Conservation (phyloP, 2,329 filamentous ascomycete genomes). For the Xylariaceae sp. region DNA sequence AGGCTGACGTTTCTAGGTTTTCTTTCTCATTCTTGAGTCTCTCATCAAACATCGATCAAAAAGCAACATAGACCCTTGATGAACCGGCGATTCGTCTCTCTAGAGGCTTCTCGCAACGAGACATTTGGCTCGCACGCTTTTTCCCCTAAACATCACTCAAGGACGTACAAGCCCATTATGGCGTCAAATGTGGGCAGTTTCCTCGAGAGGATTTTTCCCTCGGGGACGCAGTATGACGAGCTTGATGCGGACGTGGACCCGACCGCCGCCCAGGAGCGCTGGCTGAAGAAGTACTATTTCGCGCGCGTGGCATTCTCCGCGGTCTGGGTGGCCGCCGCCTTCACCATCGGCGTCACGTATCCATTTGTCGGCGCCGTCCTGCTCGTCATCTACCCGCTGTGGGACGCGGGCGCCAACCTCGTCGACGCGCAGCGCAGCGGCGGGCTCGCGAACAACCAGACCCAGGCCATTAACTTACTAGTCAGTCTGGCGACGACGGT, state of each 20-base stretch:
- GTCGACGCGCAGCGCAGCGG: slow-evolving; percentile 28
- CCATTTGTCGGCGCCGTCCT: slow-evolving; percentile 21
- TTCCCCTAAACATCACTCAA: slow-evolving; percentile 17
- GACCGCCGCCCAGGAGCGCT: slow-evolving; percentile 20
- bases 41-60: neutral
- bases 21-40: neutral
- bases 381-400: slow-evolving; percentile 29
- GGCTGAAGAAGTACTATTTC: slow-evolving; percentile 32
- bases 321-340: slow-evolving; percentile 24
- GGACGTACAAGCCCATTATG: slow-evolving; percentile 16
- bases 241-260: slow-evolving; percentile 21
- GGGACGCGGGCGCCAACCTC: slow-evolving; percentile 26
- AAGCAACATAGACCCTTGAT: slow-evolving; percentile 15
- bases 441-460: slow-evolving; percentile 22
- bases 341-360: slow-evolving; percentile 23
- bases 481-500: slow-evolving; percentile 23
- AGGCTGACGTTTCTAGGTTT: neutral
- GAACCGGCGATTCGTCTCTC: slow-evolving; percentile 27
- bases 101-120: slow-evolving; percentile 27
- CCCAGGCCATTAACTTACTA: slow-evolving; percentile 24
- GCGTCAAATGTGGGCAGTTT: slow-evolving; percentile 24
- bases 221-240: slow-evolving; percentile 21
- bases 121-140: slow-evolving; percentile 23
- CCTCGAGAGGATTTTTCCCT: slow-evolving; percentile 25
- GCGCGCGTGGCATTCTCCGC: slow-evolving; percentile 22